Evolutionary conservation across 805 yeast genomes (phyloP).

Genomic region (Zygoascus bituminiphila): DNA sequence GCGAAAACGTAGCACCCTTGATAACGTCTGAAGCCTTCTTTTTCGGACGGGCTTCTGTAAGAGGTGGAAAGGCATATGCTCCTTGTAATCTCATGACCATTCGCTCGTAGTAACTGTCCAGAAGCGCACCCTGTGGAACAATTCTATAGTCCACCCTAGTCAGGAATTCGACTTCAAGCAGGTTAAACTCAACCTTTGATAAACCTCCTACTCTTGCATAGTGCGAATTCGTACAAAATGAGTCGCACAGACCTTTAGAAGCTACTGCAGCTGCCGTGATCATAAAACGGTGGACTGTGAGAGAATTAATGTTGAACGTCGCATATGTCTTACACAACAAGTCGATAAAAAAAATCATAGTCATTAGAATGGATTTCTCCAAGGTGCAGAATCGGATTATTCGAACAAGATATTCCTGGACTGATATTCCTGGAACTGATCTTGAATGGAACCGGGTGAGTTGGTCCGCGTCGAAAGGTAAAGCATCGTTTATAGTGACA

Average conservation of each 20-base stretch:
- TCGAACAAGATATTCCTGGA: slow-evolving; percentile 66
- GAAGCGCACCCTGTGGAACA: slow-evolving; percentile 39
- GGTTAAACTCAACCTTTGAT: slow-evolving; percentile 70
- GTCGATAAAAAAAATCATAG: slow-evolving; percentile 87
- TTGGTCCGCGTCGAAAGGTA: slow-evolving; percentile 30
- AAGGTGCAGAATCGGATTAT: slow-evolving; percentile 76
- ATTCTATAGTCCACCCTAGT: slow-evolving; percentile 71
- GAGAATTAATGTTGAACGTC: slow-evolving; percentile 73
- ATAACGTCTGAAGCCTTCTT: neutral
- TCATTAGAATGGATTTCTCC: slow-evolving; percentile 71
- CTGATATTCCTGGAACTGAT: slow-evolving; percentile 81
- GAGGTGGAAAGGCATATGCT: slow-evolving; percentile 14
- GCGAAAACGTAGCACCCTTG: neutral
- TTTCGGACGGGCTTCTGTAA: slow-evolving; percentile 3
- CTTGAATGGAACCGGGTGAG: slow-evolving; percentile 91
- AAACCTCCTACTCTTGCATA: slow-evolving; percentile 96
- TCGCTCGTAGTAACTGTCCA: slow-evolving; percentile 29
- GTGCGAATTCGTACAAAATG: slow-evolving; percentile 87
- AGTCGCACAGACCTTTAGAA: slow-evolving; percentile 85
- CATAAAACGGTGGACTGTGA: slow-evolving; percentile 88
- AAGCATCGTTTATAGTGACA: slow-evolving; percentile 62
- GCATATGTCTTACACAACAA: slow-evolving; percentile 69
- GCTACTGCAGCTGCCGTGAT: slow-evolving; percentile 87
- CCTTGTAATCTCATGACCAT: slow-evolving; percentile 25
- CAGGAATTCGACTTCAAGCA: slow-evolving; percentile 82